Conservation (phyloP, 371 early-diverging fungal genomes). For the Mortierella sp. region DNA sequence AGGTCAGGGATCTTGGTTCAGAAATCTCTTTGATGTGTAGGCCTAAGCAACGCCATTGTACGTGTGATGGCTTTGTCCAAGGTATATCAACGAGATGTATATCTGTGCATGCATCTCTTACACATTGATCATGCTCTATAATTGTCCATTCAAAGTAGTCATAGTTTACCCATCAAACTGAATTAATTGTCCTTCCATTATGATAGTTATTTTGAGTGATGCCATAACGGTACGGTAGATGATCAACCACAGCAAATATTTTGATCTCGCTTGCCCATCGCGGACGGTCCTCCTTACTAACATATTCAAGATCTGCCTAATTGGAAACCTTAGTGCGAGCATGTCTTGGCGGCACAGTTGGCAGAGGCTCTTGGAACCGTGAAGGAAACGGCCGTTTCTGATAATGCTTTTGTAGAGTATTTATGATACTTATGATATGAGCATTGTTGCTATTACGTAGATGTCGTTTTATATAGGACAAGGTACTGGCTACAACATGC, state of each 20-base stretch:
- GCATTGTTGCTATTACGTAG: not conserved
- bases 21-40: constrained; percentile 17
- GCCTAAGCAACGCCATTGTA: constrained; percentile 28
- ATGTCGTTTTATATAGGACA: not conserved
- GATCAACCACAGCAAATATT: not conserved
- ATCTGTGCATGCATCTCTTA: not conserved
- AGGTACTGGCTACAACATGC: not conserved
- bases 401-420: constrained; percentile 22
- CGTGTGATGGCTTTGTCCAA: constrained; percentile 31
- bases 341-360: constrained; percentile 30
- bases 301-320: not conserved
- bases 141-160: not conserved
- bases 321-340: constrained; percentile 21
- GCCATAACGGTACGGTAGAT: constrained; percentile 17
- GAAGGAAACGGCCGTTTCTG: constrained; percentile 12
- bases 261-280: not conserved
- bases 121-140: not conserved
- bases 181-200: not conserved
- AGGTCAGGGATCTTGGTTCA: constrained; percentile 32
- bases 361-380: constrained; percentile 25
- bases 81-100: constrained; percentile 15
- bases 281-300: not conserved
- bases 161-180: not conserved
- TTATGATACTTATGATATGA: constrained; percentile 8
- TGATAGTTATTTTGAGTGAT: constrained; percentile 18